Base-by-base conservation (phyloP, 2,329 filamentous ascomycete species). In the Pestalotiopsis fici region DNA sequence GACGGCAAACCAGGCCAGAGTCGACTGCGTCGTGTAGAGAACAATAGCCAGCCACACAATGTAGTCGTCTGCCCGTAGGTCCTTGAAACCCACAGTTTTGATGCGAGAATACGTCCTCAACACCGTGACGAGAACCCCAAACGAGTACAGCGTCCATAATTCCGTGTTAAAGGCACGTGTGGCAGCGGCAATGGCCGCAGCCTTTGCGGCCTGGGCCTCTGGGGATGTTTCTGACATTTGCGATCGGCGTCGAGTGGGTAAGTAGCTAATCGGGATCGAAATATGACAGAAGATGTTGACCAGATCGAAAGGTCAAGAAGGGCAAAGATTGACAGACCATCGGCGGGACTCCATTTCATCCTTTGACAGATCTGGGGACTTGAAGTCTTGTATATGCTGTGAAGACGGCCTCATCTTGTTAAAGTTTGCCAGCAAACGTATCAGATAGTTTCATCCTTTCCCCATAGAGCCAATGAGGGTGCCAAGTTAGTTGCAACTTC, bases 1-100 rank as follows among this genome's bases (percentile, higher is more conserved):
- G 27, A 82, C 85, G 21, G 86, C 82, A 28, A 77, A 78, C 72
- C 85, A 84, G 23, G 82, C 83, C 15, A 85, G 78, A 4, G 76
- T 79, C 2, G 83, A 82, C 73, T 87, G 83, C 3, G 83, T 74
- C 1, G 80, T 78, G 69, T 87, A 88, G 18, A 87, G 57, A 23
- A 57, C 43, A 27, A 77, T 69, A 55, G 75, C 80, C 15, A 79
- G 15, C 73, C 76, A 75, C 60, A 79, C 75, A 23, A 81, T 68
- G 64, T 74, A 75, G 69, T 82, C 79, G 61, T 82, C 79, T 11
- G 71, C 65, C 6, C 71, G 71, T n/a, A 80, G 70, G n/a, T 71
- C 72, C 57, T 65, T 69, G 28, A 75, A 68, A 4, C 75, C 78
- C 2, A 76, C 75, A 7, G 74, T 66, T n/a, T 60, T 71, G 59